A percentile compares a stretch with the other conserved stretches of the same genome.
These are phyloP conservation scores for Dactylellina parvicollis DNA, from an alignment of 2,329 filamentous ascomycete species.

Conservation along the genomic window DNA sequence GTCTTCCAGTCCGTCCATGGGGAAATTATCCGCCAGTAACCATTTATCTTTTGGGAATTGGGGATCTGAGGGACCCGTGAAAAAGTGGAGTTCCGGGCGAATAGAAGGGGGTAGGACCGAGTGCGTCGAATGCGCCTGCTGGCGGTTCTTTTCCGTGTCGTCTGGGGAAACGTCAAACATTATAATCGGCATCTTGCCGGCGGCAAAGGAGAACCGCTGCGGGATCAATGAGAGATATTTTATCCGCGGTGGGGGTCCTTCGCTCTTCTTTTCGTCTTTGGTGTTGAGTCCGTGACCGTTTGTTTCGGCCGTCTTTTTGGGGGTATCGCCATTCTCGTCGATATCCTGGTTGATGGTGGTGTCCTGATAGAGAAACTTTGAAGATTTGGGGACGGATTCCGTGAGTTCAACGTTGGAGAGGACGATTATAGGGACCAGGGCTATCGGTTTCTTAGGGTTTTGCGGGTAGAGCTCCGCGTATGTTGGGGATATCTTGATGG, in stretches of 20 bases:
- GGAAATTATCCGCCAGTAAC: conserved; percentile 59
- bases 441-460: conserved; percentile 55
- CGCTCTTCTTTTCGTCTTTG: conserved; percentile 50
- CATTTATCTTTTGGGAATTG: conserved; percentile 58
- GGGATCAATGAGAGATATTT: conserved; percentile 61
- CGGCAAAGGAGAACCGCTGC: conserved; percentile 61
- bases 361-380: conserved; percentile 62
- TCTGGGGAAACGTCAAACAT: conserved; percentile 56
- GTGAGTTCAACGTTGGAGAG: conserved; percentile 59
- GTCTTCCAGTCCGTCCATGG: conserved; percentile 59
- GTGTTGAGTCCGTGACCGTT: no score
- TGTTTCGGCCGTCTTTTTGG: no score
- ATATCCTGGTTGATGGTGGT: conserved; percentile 44
- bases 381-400: conserved; percentile 59
- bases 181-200: conserved; percentile 59
- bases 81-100: conserved; percentile 60
- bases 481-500: conserved; percentile 60
- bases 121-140: conserved; percentile 59
- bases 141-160: conserved; percentile 58
- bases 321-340: not conserved
- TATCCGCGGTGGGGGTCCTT: conserved; percentile 56
- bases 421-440: conserved; percentile 59
- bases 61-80: conserved; percentile 56
- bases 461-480: conserved; percentile 60
- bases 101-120: conserved; percentile 58